Conservation (phyloP, 2,329 filamentous ascomycete species). For the Dactylonectria macrodidyma region DNA sequence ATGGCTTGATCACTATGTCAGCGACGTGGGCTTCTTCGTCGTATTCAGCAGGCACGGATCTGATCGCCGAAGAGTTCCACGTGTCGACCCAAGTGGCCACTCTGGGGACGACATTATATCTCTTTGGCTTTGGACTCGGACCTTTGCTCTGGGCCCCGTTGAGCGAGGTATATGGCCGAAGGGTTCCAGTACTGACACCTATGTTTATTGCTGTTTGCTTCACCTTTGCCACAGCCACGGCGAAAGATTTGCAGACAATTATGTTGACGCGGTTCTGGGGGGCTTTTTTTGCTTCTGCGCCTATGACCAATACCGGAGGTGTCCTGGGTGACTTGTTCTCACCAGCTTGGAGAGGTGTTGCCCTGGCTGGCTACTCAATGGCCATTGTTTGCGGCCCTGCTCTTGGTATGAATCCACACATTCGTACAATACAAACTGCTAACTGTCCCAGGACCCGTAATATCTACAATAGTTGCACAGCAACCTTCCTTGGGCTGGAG, state of each 20-base stretch:
- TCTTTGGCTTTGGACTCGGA: conserved; percentile 67
- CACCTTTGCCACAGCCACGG: conserved; percentile 71
- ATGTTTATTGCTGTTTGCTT: conserved; percentile 67
- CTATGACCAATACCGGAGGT: conserved; percentile 79
- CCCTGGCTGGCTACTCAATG: conserved; percentile 78
- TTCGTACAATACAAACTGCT: background rate
- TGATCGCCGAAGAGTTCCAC: conserved; percentile 1
- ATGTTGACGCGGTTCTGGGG: conserved; percentile 76
- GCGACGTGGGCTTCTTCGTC: background rate
- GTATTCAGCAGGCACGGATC: conserved; percentile 2
- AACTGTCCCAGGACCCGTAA: conserved; percentile 59
- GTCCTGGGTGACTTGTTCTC: conserved; percentile 77
- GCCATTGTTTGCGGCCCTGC: conserved; percentile 74
- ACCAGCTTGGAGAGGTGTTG: conserved; percentile 72
- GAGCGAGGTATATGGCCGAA: conserved; percentile 68
- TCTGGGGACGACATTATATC: background rate
- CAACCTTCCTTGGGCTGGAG: conserved; percentile 65
- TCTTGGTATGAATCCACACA: conserved; percentile 58
- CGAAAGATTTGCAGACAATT: conserved; percentile 70
- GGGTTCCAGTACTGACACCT: conserved; percentile 53
- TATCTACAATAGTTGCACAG: conserved; percentile 60
- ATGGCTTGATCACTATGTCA: conserved; percentile 4
- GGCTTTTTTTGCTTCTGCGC: conserved; percentile 73
- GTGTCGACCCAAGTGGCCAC: background rate
- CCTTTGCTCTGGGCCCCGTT: conserved; percentile 68